Conservation (phyloP, 2,329 filamentous ascomycete species). For the Thielaviopsis euricoi region DNA sequence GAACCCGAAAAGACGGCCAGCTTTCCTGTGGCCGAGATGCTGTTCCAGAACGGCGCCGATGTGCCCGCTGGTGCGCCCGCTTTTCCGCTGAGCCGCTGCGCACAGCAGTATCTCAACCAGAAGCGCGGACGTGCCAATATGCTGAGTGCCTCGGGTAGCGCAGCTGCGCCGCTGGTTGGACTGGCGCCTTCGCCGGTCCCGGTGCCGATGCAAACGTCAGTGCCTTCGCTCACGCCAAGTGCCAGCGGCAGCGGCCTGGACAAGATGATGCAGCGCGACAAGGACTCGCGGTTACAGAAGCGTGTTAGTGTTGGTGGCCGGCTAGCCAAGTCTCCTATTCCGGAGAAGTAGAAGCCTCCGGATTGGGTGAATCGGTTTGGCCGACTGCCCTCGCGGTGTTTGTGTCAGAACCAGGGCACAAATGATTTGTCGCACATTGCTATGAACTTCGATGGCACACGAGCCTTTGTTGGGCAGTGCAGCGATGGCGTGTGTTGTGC, state of each 20-base stretch:
- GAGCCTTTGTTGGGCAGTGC: background rate
- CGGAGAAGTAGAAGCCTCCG: slow-evolving; percentile 37
- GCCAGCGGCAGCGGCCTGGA: slow-evolving; percentile 27
- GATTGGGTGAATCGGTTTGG: slow-evolving; percentile 14
- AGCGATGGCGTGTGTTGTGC: background rate
- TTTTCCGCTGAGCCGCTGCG: slow-evolving; percentile 67
- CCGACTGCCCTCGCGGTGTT: slow-evolving; percentile 7
- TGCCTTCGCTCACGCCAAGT: slow-evolving; percentile 31
- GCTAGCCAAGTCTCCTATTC: slow-evolving; percentile 48
- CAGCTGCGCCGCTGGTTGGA: slow-evolving; percentile 20
- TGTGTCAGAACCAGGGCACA: background rate
- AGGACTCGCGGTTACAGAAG: slow-evolving; percentile 57
- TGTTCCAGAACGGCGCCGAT: slow-evolving; percentile 86
- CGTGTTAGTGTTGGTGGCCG: slow-evolving; percentile 62
- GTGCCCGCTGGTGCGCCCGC: slow-evolving; percentile 61
- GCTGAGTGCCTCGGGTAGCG: slow-evolving; percentile 35
- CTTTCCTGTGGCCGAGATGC: slow-evolving; percentile 79
- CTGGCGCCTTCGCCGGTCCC: slow-evolving; percentile 19
- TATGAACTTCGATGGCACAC: background rate
- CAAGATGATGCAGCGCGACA: slow-evolving; percentile 37
- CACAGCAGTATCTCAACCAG: slow-evolving; percentile 71
- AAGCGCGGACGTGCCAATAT: slow-evolving; percentile 37
- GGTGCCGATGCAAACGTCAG: too few species aligned
- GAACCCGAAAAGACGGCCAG: slow-evolving; percentile 39
- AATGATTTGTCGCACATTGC: background rate